Percentiles rank a stretch among this genome's conserved stretches.
Conservation (phyloP, 805 yeast genomes). For the Teunomyces pallodes region DNA sequence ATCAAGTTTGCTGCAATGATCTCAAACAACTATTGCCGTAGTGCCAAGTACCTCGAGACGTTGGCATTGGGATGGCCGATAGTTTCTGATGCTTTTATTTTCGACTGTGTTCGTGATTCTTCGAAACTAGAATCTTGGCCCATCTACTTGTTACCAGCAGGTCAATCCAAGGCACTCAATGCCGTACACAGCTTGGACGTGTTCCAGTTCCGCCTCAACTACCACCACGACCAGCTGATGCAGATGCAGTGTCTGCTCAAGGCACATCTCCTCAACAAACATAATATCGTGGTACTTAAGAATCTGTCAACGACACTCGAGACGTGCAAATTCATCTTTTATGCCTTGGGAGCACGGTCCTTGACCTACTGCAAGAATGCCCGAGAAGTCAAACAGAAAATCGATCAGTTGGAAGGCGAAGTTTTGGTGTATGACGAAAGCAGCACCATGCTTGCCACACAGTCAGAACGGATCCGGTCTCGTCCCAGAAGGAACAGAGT, state of each 20-base stretch:
- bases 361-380: conserved; percentile 10
- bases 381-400: conserved; percentile 8
- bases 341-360: conserved; percentile 43
- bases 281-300: conserved; percentile 35
- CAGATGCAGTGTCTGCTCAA: conserved; percentile 44
- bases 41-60: conserved; percentile 73
- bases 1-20: conserved; percentile 64
- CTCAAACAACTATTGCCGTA: conserved; percentile 56
- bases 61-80: conserved; percentile 87
- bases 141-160: conserved; percentile 67
- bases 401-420: neutral
- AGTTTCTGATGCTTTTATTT: conserved; percentile 55
- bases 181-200: conserved; percentile 50
- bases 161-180: conserved; percentile 51
- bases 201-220: conserved; percentile 39
- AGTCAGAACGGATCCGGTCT: neutral
- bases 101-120: conserved; percentile 42
- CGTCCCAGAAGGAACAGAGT: neutral
- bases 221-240: conserved; percentile 27
- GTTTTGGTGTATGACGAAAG: conserved; percentile 30
- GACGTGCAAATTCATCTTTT: conserved; percentile 43
- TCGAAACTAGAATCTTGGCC: conserved; percentile 40
- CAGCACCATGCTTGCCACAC: conserved; percentile 4
- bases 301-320: conserved; percentile 26
- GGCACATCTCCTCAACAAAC: conserved; percentile 27